Conservation (phyloP, 202 grass and related monocot genomes). For the Hordeum pubiflorum region DNA sequence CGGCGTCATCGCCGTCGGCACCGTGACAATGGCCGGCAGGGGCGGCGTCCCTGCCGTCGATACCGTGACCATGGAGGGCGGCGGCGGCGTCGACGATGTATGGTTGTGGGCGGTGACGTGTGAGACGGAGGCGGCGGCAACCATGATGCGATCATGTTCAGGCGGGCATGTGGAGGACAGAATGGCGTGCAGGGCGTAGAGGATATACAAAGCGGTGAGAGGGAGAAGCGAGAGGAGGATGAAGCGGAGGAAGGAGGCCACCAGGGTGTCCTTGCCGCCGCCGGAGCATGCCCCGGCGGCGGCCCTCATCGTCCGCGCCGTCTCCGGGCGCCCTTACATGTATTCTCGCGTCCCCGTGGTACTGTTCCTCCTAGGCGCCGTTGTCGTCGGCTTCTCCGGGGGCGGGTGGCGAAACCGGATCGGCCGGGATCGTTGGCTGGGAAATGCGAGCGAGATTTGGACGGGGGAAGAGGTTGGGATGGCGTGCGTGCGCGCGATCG, state of each 20-base stretch:
- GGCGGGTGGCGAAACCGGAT: neutral
- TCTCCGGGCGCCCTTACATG: conserved; percentile 12
- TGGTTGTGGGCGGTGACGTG: neutral
- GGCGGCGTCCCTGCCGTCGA: neutral
- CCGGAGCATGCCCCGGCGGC: neutral
- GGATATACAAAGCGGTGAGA: conserved; percentile 38
- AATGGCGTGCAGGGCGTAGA: conserved; percentile 36
- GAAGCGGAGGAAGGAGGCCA: conserved; percentile 21
- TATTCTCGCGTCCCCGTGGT: neutral
- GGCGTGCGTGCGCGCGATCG: neutral
- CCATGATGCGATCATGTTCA: neutral
- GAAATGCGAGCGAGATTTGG: neutral
- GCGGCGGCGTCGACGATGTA: neutral
- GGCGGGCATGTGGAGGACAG: conserved; percentile 8
- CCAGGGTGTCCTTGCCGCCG: conserved; percentile 28
- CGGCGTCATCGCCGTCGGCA: neutral
- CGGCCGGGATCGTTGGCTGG: neutral
- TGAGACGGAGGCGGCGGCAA: neutral
- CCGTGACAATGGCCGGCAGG: neutral
- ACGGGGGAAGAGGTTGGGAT: neutral
- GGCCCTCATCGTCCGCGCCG: conserved; percentile 19
- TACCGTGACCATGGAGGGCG: neutral
- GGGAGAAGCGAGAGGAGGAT: conserved; percentile 28
- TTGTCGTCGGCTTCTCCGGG: neutral
- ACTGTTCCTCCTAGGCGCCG: neutral